phyloP scores from a whole-genome alignment of 2,329 filamentous ascomycete genomes.

The Pezicula rhizophila region DNA sequence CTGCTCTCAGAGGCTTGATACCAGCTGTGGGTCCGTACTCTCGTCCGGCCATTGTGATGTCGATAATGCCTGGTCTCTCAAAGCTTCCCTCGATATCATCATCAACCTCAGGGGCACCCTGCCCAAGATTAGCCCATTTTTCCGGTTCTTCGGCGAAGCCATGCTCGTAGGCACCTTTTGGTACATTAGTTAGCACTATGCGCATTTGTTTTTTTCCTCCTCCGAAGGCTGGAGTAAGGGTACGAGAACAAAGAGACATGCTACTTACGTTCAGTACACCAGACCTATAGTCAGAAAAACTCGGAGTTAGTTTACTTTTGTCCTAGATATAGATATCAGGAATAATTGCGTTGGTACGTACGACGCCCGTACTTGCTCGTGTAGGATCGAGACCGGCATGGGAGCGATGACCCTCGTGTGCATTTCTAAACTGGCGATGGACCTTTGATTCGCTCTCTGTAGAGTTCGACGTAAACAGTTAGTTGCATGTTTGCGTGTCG shows the following conservation, averaged over 20 bases:
- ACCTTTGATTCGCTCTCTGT: conserved; percentile 76
- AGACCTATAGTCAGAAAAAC: no score
- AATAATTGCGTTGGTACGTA: conserved; percentile 38
- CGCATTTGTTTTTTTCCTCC: no score
- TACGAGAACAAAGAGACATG: no score
- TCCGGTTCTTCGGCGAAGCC: conserved; percentile 79
- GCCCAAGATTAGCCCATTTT: conserved; percentile 86
- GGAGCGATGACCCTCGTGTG: conserved; percentile 84
- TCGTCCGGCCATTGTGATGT: conserved; percentile 70
- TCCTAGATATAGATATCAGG: no score
- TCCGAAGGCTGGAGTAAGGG: no score
- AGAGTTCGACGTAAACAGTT: background rate
- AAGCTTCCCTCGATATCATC: conserved; percentile 90
- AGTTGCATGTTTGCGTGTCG: background rate
- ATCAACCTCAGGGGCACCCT: conserved; percentile 90
- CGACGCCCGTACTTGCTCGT: conserved; percentile 84
- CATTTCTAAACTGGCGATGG: conserved; percentile 82
- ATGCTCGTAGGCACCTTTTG: conserved; percentile 69
- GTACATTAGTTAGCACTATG: no score
- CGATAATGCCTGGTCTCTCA: conserved; percentile 69
- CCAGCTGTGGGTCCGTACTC: conserved; percentile 94
- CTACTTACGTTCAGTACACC: no score
- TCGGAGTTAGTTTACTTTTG: no score
- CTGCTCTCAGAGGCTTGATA: conserved; percentile 83
- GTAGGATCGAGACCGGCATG: conserved; percentile 87